These are phyloP conservation scores for Pseudocercospora cruenta DNA, from an alignment of 2,329 filamentous ascomycete genomes.

Conservation along the genomic window DNA sequence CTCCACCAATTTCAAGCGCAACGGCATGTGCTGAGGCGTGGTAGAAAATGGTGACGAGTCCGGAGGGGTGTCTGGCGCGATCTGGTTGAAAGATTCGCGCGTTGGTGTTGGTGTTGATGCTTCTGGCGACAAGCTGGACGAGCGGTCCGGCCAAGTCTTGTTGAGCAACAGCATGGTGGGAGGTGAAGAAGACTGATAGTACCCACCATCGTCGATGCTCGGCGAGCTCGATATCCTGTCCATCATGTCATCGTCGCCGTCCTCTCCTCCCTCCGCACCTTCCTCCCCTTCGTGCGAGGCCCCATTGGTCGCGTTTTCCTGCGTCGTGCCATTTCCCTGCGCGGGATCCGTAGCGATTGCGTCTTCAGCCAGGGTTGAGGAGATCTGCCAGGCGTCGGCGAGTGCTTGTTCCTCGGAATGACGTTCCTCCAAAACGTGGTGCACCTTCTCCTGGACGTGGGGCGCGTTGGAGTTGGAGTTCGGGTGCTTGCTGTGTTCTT, in stretches of 20 bases:
- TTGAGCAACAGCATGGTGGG: conserved; percentile 17
- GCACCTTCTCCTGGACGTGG: conserved; percentile 83
- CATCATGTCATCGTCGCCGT: conserved; percentile 78
- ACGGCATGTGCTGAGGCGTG: conserved; percentile 46
- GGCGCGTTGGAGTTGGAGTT: conserved; percentile 64
- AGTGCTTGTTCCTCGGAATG: conserved; percentile 71
- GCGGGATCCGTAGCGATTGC: conserved; percentile 52
- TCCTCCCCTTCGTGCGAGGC: conserved; percentile 31
- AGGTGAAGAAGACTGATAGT: conserved; percentile 45
- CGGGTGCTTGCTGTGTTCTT: conserved; percentile 71
- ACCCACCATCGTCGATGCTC: conserved; percentile 99
- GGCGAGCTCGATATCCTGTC: conserved; percentile 98
- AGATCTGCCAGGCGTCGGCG: conserved; percentile 57
- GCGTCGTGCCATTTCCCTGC: conserved; percentile 54
- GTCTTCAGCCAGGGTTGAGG: conserved; percentile 45
- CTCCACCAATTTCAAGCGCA: conserved; percentile 28
- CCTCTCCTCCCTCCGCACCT: conserved; percentile 42
- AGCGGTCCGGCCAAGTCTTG: conserved; percentile 45
- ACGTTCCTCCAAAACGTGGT: conserved; percentile 75
- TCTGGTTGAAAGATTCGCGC: conserved; percentile 41
- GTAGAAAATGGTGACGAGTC: conserved; percentile 49
- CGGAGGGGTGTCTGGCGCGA: conserved; percentile 31
- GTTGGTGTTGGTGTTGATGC: conserved; percentile 34
- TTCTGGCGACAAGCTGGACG: conserved; percentile 47
- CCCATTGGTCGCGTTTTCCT: conserved; percentile 52